Evolutionary conservation across 208 protist genomes (phyloP), one percentile per base, ranked within the genome.

Genomic region (Naegleria gruberi): DNA sequence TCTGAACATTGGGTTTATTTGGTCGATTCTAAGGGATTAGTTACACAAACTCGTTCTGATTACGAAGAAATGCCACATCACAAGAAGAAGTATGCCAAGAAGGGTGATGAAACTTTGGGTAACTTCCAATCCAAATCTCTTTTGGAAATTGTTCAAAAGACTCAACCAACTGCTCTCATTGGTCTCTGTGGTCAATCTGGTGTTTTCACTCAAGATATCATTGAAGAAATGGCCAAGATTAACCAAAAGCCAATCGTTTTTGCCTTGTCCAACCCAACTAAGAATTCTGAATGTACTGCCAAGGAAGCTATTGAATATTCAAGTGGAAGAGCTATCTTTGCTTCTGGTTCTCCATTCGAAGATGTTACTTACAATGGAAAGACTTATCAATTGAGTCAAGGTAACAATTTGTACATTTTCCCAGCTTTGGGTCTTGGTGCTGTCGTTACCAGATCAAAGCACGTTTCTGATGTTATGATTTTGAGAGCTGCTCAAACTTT

Each of bases 81-180:
- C 93, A 98, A 98, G 94, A 91, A 95, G 17, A 89, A 94, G 34
- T 96, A 96, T 87, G 96, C 96, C 40, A 96, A 96, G 93, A 95
- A 90, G 43, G 96, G 97, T 82, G 92, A 94, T 6, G 92, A 94
- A n/a, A 94, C 94, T 37, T 86, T 90, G 74, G 51, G 51, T 23
- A 65, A 65, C 30, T 65, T 65, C 51, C 51, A 65, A 65, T 65
- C 51, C 6, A 90, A 7, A 82, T 96, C 92, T 26, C 92, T 95
- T 41, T 89, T 92, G 73, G 93, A 95, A 81, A 91, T 97, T 42
- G 94, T 97, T 82, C 93, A 95, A 85, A 94, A 94, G 74, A 95
- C 99, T 46, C 97, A 97, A 94, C 98, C 98, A 45, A 98, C 97
- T 12, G 96, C 94, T 30, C 90, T 99, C 81, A 94, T 99, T 90